phyloP scores from a whole-genome alignment of 2,329 filamentous ascomycete genomes.

The Arthrobotrys pseudoclavata region DNA sequence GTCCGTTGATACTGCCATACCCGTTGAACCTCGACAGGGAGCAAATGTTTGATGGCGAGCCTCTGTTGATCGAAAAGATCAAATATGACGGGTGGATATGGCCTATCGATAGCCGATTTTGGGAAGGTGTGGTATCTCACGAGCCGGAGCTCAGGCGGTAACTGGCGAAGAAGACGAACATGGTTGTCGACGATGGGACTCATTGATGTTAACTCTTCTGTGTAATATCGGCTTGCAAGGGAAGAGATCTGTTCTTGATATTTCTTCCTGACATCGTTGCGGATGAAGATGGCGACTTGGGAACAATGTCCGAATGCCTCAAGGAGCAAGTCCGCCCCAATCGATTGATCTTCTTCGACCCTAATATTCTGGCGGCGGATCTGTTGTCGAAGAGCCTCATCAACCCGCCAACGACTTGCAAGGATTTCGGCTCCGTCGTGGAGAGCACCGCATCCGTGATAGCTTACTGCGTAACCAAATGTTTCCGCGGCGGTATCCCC shows the following conservation, averaged over 20 bases:
- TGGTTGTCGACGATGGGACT: conserved; percentile 22
- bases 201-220: conserved; percentile 15
- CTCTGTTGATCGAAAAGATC: conserved; percentile 49
- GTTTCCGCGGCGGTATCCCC: conserved; percentile 58
- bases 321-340: conserved; percentile 30
- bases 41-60: conserved; percentile 39
- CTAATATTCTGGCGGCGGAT: conserved; percentile 35
- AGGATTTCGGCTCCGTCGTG: conserved; percentile 60
- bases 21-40: conserved; percentile 41
- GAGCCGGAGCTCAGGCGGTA: conserved; percentile 9
- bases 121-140: conserved; percentile 40
- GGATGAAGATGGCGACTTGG: conserved; percentile 63
- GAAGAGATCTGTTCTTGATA: not conserved
- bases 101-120: not conserved
- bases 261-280: conserved; percentile 43
- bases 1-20: conserved; percentile 28
- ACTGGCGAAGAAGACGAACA: not conserved
- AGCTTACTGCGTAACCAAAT: conserved; percentile 62
- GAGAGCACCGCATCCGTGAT: conserved; percentile 62
- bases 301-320: conserved; percentile 62
- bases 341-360: conserved; percentile 4
- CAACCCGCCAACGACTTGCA: conserved; percentile 55
- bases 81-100: conserved; percentile 42
- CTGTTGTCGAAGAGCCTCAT: conserved; percentile 43
- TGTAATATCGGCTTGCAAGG: conserved; percentile 19